Evolutionary conservation across 768 basidiomycete species (phyloP), one percentile per base, ranked within the genome.

Genomic region (Amanita exitialis): DNA sequence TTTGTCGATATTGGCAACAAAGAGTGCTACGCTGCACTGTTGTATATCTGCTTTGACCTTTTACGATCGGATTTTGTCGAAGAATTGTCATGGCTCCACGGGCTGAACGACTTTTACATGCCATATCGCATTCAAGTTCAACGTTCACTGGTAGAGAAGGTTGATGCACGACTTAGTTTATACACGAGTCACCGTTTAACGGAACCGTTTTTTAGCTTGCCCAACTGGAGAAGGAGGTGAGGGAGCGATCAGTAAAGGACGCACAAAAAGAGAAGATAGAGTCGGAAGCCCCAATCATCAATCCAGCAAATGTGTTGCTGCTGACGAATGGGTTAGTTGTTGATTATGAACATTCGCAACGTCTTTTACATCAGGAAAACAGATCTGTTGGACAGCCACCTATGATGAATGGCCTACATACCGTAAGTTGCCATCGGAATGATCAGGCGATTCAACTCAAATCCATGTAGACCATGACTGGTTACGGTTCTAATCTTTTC

Each of bases 1-100:
- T 99, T 98, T 63, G 93, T 96, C 52, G 90, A 92, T 67, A 97
- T 99, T 57, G 96, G 96, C 30, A 95, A 95, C 77, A 94, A 93
- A 70, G 96, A 99, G 64, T 95, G 92, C 67, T 99, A 95, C 66
- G 86, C 91, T 0, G 90, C 87, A 1, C 72, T 86, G 55, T 79
- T 98, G 20, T 98, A 83, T 59, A 78, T 87, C 47, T 96, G 93
- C 72, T 99, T 93, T 71, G 95, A 99, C 68, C 76, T 98, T n/a
- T 70, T 98, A 48, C 85, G 90, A 41, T 79, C 92, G 2, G 95
- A 98, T 61, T 68, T 94, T 51, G 91, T 96, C 23, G 88, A 93
- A 67, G 95, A 96, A 65, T 71, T 96, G 32, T 92, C 92, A 55
- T 98, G 96, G 96, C 87, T 90, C 63, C 84, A 96, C 58, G 95